Conservation (phyloP, 2,329 filamentous ascomycete genomes). For the Bisporella sp. region DNA sequence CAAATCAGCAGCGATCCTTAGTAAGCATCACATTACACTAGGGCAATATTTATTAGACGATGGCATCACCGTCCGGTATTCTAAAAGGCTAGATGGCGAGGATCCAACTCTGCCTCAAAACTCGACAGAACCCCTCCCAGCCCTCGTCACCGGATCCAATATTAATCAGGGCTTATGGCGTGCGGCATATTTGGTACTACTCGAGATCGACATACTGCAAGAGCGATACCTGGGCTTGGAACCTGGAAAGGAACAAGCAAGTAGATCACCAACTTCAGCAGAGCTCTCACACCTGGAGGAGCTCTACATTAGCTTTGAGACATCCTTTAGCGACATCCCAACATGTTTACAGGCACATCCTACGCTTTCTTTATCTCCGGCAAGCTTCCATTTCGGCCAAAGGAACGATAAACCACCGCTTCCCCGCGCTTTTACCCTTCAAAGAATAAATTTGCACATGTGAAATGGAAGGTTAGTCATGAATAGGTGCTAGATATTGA, state of each 20-base stretch:
- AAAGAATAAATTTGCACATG: too few relatives aligned
- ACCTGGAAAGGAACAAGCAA: background rate
- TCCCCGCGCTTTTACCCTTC: too few relatives aligned
- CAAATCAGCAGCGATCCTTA: conserved; percentile 10
- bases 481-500: too few relatives aligned
- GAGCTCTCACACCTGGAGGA: conserved; percentile 1
- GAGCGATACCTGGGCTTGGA: background rate
- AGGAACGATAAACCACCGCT: too few relatives aligned
- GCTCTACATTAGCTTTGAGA: conserved; percentile 4
- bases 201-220: background rate
- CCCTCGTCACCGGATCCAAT: conserved; percentile 1
- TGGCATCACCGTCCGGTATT: conserved; percentile 1
- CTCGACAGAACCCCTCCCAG: background rate
- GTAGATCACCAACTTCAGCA: background rate
- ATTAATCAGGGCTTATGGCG: conserved; percentile 2
- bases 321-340: background rate
- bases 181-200: conserved; percentile 2
- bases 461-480: too few relatives aligned
- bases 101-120: background rate
- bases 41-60: conserved; percentile 1
- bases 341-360: background rate
- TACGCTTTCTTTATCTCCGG: background rate
- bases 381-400: too few relatives aligned
- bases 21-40: conserved; percentile 2
- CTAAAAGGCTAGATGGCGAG: background rate